phyloP scores from a whole-genome alignment of 495 filamentous ascomycete species.

The Penicillium antarcticum region DNA sequence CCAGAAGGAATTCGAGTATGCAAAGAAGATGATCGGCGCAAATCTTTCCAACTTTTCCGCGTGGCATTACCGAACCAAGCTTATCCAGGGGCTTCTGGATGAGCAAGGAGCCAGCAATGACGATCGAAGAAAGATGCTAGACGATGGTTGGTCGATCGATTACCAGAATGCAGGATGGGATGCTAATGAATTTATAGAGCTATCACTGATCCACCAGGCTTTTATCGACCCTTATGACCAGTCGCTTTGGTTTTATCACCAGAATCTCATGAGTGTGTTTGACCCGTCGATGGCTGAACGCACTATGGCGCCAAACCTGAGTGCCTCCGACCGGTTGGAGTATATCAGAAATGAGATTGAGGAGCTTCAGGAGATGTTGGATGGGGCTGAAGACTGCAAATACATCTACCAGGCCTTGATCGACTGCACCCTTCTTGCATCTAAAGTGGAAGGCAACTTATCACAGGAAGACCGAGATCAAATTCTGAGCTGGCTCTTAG shows the following conservation, averaged over 20 bases:
- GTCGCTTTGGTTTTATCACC: slow-evolving; percentile 94
- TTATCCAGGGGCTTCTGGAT: slow-evolving; percentile 72
- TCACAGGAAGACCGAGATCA: slow-evolving; percentile 36
- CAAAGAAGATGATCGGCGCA: slow-evolving; percentile 74
- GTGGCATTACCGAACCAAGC: slow-evolving; percentile 84
- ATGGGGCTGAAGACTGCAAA: slow-evolving; percentile 72
- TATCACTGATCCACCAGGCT: slow-evolving; percentile 68
- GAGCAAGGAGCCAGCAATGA: slow-evolving; percentile 61
- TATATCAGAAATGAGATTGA: slow-evolving; percentile 69
- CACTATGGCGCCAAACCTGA: slow-evolving; percentile 63
- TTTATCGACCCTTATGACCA: slow-evolving; percentile 90
- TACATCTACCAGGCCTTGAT: slow-evolving; percentile 79
- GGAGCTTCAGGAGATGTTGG: slow-evolving; percentile 66
- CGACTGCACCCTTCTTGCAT: slow-evolving; percentile 46
- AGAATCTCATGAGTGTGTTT: slow-evolving; percentile 68
- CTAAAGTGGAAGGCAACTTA: slow-evolving; percentile 32
- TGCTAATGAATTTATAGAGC: slow-evolving; percentile 47
- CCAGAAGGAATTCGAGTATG: slow-evolving; percentile 83
- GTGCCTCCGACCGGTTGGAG: slow-evolving; percentile 55
- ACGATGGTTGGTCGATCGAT: slow-evolving; percentile 54
- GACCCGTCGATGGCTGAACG: slow-evolving; percentile 44
- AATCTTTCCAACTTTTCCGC: slow-evolving; percentile 95
- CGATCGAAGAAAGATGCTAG: slow-evolving; percentile 64
- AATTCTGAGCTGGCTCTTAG: slow-evolving; percentile 58
- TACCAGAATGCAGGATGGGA: not conserved